Conservation (phyloP, 441 rosid species). For the Metrosideros polymorpha region DNA sequence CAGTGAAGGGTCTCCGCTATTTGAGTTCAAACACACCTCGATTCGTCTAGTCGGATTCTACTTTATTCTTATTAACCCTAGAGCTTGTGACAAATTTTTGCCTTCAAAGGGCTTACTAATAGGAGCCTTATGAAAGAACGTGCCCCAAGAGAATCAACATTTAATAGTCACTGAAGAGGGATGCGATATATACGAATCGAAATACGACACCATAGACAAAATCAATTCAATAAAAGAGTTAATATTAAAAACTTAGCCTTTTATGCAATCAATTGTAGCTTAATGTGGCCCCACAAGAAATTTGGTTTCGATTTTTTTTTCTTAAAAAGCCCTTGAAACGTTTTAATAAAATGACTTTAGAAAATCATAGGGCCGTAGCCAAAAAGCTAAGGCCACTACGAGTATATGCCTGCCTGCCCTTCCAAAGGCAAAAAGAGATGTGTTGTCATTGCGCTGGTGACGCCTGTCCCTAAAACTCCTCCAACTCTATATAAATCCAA, state of each 20-base stretch:
- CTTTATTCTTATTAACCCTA: not conserved
- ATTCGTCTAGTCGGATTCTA: not conserved
- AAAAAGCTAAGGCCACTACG: not conserved
- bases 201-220: not conserved
- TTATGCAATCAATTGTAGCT: not conserved
- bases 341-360: not conserved
- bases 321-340: not conserved
- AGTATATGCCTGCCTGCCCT: not conserved
- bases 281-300: not conserved
- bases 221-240: not conserved
- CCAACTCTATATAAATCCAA: slow-evolving; percentile 10
- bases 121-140: not conserved
- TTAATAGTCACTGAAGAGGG: too few species aligned
- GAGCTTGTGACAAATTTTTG: not conserved
- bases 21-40: not conserved
- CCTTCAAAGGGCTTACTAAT: not conserved
- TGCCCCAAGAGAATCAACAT: not conserved
- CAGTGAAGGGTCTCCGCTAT: not conserved
- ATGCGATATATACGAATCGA: too few species aligned
- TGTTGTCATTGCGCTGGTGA: slow-evolving; percentile 20
- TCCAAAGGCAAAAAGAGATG: not conserved
- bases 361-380: not conserved
- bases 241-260: not conserved
- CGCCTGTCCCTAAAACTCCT: slow-evolving; percentile 18
- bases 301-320: not conserved